phyloP scores from a whole-genome alignment of 2,329 filamentous ascomycete genomes.

The Paraphoma sp. region DNA sequence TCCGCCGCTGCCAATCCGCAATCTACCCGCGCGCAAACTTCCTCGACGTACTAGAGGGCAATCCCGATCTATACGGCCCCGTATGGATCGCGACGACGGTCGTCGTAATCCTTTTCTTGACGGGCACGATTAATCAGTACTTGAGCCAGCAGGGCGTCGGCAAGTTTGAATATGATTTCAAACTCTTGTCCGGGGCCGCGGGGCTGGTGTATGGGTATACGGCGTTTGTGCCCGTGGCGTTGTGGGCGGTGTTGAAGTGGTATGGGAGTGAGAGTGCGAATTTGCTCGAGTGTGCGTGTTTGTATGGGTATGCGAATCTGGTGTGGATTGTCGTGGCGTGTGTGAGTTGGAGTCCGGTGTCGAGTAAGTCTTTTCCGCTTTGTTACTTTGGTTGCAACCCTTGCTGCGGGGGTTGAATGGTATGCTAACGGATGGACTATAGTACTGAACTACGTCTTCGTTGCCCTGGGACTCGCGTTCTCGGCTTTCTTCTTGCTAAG shows the following conservation, averaged over 20 bases:
- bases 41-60: constrained; percentile 94
- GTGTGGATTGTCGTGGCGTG: constrained; percentile 96
- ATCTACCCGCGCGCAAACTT: constrained; percentile 93
- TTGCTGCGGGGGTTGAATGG: background rate
- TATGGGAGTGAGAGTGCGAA: constrained; percentile 94
- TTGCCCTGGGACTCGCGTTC: constrained; percentile 65
- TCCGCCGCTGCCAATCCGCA: constrained; percentile 86
- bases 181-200: constrained; percentile 84
- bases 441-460: constrained; percentile 91
- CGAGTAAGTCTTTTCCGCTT: constrained; percentile 51
- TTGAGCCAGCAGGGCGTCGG: constrained; percentile 70
- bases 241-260: constrained; percentile 91
- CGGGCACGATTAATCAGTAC: constrained; percentile 94
- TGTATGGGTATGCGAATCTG: constrained; percentile 96
- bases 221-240: constrained; percentile 74
- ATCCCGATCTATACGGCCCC: constrained; percentile 94
- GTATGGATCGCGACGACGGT: constrained; percentile 99
- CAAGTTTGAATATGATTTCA: constrained; percentile 91
- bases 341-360: constrained; percentile 87
- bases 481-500: constrained; percentile 49
- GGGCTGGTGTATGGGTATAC: constrained; percentile 97
- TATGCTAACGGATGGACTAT: background rate
- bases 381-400: background rate
- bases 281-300: constrained; percentile 90
- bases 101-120: constrained; percentile 91